phyloP scores from a whole-genome alignment of 768 basidiomycete species.

The Naganishia vaughanmartiniae region DNA sequence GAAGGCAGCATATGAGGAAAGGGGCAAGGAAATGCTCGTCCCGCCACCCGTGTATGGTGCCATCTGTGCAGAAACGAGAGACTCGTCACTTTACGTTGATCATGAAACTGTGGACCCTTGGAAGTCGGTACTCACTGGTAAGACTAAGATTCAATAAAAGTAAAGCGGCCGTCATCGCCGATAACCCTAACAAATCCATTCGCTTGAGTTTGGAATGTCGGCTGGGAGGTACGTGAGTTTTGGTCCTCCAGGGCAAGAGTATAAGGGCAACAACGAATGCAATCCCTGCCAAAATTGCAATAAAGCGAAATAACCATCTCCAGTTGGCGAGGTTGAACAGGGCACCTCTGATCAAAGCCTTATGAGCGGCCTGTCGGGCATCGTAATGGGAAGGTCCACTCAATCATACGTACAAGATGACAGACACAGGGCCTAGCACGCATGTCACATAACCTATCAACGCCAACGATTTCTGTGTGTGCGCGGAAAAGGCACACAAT shows the following conservation, averaged over 20 bases:
- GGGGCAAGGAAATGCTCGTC: slow-evolving; percentile 2
- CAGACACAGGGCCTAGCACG: not conserved
- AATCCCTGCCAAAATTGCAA: not conserved
- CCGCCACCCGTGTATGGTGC: not conserved
- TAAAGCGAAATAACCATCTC: not conserved
- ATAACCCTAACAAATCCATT: not conserved
- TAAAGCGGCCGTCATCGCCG: not conserved
- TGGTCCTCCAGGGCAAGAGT: not conserved
- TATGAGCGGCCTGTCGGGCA: not conserved
- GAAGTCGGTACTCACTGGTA: not conserved
- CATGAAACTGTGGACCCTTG: not conserved
- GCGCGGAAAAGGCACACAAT: not conserved
- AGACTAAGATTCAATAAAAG: not conserved
- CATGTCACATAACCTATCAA: slow-evolving; percentile 3
- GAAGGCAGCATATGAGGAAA: not conserved
- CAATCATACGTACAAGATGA: not conserved
- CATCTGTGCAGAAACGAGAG: not conserved
- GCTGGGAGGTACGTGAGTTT: not conserved
- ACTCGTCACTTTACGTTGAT: not conserved
- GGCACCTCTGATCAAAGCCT: not conserved
- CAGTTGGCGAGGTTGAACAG: not conserved
- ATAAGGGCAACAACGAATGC: not conserved
- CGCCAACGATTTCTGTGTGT: not conserved
- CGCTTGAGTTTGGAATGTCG: slow-evolving; percentile 1
- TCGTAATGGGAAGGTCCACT: not conserved